These are phyloP conservation scores for Ophiostoma triangulosporum DNA, from an alignment of 2,329 filamentous ascomycete genomes.

Conservation along the genomic window DNA sequence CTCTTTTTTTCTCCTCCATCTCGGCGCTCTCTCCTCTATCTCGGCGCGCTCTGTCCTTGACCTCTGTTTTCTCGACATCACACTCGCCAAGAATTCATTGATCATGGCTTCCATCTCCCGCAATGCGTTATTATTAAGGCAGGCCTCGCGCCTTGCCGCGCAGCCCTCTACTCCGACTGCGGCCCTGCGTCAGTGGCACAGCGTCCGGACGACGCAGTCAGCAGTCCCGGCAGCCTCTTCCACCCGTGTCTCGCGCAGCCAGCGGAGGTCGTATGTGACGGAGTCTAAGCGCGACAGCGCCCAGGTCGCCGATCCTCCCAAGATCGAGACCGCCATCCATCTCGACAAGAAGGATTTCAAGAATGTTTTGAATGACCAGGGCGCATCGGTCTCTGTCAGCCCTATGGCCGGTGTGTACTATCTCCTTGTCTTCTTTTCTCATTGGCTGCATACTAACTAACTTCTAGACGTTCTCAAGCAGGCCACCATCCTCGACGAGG, in stretches of 20 bases:
- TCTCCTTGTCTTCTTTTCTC: neutral
- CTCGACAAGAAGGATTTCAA: slow-evolving; percentile 76
- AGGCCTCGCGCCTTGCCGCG: slow-evolving; percentile 50
- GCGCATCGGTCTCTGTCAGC: slow-evolving; percentile 46
- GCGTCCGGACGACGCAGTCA: slow-evolving; percentile 21
- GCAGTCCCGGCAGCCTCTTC: neutral
- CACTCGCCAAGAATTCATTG: neutral
- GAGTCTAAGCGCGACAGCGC: slow-evolving; percentile 68
- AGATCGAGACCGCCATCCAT: slow-evolving; percentile 70
- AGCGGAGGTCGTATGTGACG: slow-evolving; percentile 60
- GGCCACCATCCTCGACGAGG: slow-evolving; percentile 84
- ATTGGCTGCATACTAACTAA: slow-evolving; percentile 4
- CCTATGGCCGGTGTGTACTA: slow-evolving; percentile 49
- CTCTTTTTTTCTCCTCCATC: neutral
- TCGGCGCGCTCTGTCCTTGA: neutral
- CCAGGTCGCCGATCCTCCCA: slow-evolving; percentile 64
- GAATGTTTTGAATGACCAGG: slow-evolving; percentile 31
- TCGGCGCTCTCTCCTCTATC: neutral
- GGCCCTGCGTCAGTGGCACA: slow-evolving; percentile 21
- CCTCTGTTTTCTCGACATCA: neutral
- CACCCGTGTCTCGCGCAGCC: neutral
- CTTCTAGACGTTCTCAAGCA: slow-evolving; percentile 65
- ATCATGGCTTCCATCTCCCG: slow-evolving; percentile 9
- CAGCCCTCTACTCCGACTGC: slow-evolving; percentile 22
- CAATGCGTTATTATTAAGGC: slow-evolving; percentile 31